Base-by-base conservation (phyloP, 208 protist species). In the Naegleria gruberi region DNA sequence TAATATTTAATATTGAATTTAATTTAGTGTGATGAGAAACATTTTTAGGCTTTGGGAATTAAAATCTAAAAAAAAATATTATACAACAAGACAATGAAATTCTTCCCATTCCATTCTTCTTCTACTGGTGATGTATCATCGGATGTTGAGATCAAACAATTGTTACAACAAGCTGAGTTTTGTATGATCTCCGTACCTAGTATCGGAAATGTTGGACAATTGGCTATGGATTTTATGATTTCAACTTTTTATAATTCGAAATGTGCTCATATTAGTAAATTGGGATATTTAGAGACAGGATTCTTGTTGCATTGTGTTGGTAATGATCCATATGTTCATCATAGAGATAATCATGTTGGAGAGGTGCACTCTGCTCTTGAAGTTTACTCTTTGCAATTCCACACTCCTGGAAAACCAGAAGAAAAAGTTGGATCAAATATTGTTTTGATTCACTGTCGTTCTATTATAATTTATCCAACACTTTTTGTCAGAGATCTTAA, bases 151-250 rank as follows among this genome's bases (percentile, higher is more conserved):
- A 65, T 65, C 51, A 65, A 65, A 65, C 15, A 4, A 10, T 65
- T 65, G 51, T 23, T 65, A 10, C 51, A 65, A 4, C 15, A 65
- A 30, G 51, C 51, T 1, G 51, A 65, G 51, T 30, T 65, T 10
- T 65, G 51, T 65, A 65, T 65, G 51, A 65, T 65, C 30, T 65
- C 51, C 4, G 30, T 86, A 37, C 82, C 82, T 5, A 86, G 82
- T 47, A 40, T 86, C 12, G 82, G 82, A 17, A 86, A 86, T 15
- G 82, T 86, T 1, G 82, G 82, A 42, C 82, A 86, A 86, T 86
- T 86, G 45, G 82, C 82, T 8, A 34, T 46, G 34, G 82, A 86
- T 86, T 86, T 86, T 47, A 42, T 86, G 41, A 86, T 86, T 47
- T 42, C 82, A 1, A 86, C 10, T 30, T 46, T 47, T 86, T 42